Evolutionary conservation across 306 rosid genomes (phyloP), one percentile per base, ranked within the genome.

Genomic region (Corylus heterophylla): DNA sequence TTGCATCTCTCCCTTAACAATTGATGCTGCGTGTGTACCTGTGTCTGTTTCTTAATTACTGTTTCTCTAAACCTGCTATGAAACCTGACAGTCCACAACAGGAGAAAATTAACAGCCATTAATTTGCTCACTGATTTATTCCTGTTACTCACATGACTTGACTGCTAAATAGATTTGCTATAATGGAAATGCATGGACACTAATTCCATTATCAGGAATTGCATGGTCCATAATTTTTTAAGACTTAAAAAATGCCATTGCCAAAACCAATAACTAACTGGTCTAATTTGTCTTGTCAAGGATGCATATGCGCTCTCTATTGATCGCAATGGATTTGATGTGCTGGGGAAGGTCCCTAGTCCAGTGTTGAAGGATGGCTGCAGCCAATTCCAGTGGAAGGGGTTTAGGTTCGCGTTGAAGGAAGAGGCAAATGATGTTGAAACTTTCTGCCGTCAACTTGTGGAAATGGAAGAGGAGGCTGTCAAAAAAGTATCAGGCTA

Each of bases 401-500:
- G 90, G 44, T 91, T 86, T 74, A 89, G 97, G 78, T 84, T 91
- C 76, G 37, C 82, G 68, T 82, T 95, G 77, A 80, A 85, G 85
- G 87, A 88, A 81, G 93, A 91, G 79, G 93, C 93, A 27, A 69
- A 72, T 0, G 87, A 90, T 56, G 73, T 87, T 2, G 97, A 87
- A 86, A 51, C 81, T 74, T 95, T 95, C 74, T 92, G 96, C 80
- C 79, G 79, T 74, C 90, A 90, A 80, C 86, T 95, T 25, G 91
- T 90, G 8, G 89, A 91, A 84, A 92, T 92, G 98, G 98, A 95
- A 82, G 90, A 86, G 82, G 93, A 95, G 76, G 90, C 90, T 51
- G 59, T 93, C 47, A 85, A 85, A 62, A 80, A 85, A 80, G 89
- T 93, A 69, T 88, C 97, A 5, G 80, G 81, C 83, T 90, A 86